Evolutionary conservation across 352 stramenopile species (phyloP).

Genomic region (Thalassiosira ordinaria): DNA sequence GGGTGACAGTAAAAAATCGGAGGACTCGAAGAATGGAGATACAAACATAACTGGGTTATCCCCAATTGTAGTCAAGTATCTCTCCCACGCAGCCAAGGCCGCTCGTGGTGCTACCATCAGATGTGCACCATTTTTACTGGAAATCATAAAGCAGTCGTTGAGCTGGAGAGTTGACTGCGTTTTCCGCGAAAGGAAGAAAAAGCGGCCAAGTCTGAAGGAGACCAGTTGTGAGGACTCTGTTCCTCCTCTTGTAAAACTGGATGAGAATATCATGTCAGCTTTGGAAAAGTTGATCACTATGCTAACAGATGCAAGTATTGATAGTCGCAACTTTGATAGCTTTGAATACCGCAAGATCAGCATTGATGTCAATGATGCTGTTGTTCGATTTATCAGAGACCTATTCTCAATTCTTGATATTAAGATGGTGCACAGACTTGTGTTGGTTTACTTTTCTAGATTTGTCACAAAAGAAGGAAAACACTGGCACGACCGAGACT

Average conservation of each 20-base stretch:
- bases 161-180: constrained; percentile 74
- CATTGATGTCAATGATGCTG: constrained; percentile 86
- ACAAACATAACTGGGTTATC: constrained; percentile 37
- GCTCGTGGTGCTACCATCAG: constrained; percentile 77
- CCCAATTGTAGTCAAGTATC: constrained; percentile 61
- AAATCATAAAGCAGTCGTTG: constrained; percentile 86
- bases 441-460: constrained; percentile 80
- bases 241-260: constrained; percentile 72
- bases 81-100: constrained; percentile 72
- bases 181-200: constrained; percentile 55
- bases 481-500: constrained; percentile 81
- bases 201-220: constrained; percentile 29
- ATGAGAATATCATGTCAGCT: constrained; percentile 67
- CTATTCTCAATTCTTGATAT: constrained; percentile 83
- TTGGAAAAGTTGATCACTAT: constrained; percentile 80
- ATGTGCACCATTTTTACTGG: constrained; percentile 84
- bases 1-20: constrained; percentile 39
- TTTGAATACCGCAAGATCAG: constrained; percentile 83
- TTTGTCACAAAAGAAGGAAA: constrained; percentile 80
- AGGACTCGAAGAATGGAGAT: constrained; percentile 23
- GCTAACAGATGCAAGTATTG: constrained; percentile 82
- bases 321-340: constrained; percentile 85
- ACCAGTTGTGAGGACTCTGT: constrained; percentile 31
- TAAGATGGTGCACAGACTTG: constrained; percentile 75
- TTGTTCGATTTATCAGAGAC: constrained; percentile 84